Conservation (phyloP, 2,329 filamentous ascomycete genomes). For the Xylogone sp. region DNA sequence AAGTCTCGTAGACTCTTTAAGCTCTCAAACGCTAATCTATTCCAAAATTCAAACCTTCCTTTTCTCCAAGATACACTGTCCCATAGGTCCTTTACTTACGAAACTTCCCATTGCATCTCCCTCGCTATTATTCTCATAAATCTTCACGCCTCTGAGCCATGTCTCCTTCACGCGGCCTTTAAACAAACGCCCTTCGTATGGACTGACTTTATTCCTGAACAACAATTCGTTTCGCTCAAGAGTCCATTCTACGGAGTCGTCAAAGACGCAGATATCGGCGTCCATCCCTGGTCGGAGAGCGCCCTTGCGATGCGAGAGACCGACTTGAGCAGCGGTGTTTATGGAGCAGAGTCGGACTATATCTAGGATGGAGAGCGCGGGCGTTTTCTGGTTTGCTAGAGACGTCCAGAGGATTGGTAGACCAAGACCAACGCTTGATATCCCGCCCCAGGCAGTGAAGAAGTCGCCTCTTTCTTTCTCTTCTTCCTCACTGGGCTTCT, state of each 20-base stretch:
- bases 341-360: constrained; percentile 81
- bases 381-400: not conserved
- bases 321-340: constrained; percentile 86
- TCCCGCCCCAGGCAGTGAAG: constrained; percentile 94
- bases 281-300: constrained; percentile 77
- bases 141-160: constrained; percentile 26
- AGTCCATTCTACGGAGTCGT: constrained; percentile 75
- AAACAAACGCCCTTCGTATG: constrained; percentile 57
- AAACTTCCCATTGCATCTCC: constrained; percentile 40
- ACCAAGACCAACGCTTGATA: constrained; percentile 88
- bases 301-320: constrained; percentile 78
- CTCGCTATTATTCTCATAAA: constrained; percentile 21
- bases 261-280: constrained; percentile 88
- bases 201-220: constrained; percentile 40
- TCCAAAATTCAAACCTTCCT: constrained; percentile 15
- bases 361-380: constrained; percentile 55
- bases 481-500: constrained; percentile 25
- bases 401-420: constrained; percentile 71
- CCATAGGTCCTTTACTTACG: constrained; percentile 39
- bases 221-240: constrained; percentile 77
- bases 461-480: constrained; percentile 68
- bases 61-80: constrained; percentile 47
- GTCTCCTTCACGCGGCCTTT: constrained; percentile 40
- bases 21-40: too few relatives aligned
- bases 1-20: too few relatives aligned